A percentile compares a stretch with the other conserved stretches of the same genome.
phyloP scores from a whole-genome alignment of 2,329 filamentous ascomycete species.

The Raffaelea albimanens region DNA sequence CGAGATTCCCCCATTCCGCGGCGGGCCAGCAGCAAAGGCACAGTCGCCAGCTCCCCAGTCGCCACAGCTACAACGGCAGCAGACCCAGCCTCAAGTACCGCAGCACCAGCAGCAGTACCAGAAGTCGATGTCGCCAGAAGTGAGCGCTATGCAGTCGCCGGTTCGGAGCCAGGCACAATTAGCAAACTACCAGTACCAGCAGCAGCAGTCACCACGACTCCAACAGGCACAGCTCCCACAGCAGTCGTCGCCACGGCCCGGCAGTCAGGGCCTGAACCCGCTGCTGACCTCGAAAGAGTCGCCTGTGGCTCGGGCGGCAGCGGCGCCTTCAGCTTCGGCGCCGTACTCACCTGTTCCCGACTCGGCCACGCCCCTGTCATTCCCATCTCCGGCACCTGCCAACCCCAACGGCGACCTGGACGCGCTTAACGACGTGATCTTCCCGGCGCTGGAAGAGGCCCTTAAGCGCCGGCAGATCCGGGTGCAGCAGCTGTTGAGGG shows the following conservation, averaged over 20 bases:
- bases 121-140: background rate
- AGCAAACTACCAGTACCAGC: background rate
- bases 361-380: conserved; percentile 27
- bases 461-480: conserved; percentile 67
- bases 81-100: conserved; percentile 17
- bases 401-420: conserved; percentile 65
- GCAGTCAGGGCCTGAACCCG: conserved; percentile 6
- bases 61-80: conserved; percentile 16
- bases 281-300: conserved; percentile 9
- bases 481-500: conserved; percentile 39
- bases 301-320: background rate
- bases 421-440: conserved; percentile 80
- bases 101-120: conserved; percentile 6
- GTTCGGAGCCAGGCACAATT: no score
- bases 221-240: conserved; percentile 4
- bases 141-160: no score
- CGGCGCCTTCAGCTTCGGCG: background rate
- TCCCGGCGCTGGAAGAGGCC: conserved; percentile 86
- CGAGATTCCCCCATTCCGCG: conserved; percentile 47
- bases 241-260: background rate
- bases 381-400: conserved; percentile 46
- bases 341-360: conserved; percentile 10
- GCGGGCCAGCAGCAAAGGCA: conserved; percentile 16
- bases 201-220: background rate
- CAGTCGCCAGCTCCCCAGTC: conserved; percentile 16